Evolutionary conservation across 192 early-diverging fungal genomes (phyloP).

Genomic region (Coemansia sp.): DNA sequence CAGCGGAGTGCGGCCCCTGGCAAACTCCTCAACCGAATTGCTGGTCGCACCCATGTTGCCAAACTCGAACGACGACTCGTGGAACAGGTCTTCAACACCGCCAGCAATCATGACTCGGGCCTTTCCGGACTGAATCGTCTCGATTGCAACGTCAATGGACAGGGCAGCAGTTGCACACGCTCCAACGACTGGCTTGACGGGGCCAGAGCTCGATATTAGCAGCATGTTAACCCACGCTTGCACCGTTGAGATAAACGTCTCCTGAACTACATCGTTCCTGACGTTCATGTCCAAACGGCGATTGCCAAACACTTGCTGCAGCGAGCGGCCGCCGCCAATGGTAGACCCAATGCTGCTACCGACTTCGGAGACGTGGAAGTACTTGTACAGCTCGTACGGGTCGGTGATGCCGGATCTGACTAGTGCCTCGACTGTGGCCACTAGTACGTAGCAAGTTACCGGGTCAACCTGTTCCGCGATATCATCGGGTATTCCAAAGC

Average conservation of each 20-base stretch:
- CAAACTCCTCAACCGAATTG: constrained; percentile 79
- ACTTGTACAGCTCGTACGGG: constrained; percentile 95
- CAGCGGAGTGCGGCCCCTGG: constrained; percentile 75
- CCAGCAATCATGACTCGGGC: constrained; percentile 91
- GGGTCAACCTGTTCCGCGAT: constrained; percentile 87
- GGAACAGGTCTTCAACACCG: constrained; percentile 86
- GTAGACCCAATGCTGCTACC: constrained; percentile 88
- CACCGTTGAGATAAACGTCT: constrained; percentile 94
- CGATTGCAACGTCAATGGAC: constrained; percentile 86
- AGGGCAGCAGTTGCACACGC: constrained; percentile 92
- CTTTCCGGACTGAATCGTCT: constrained; percentile 84
- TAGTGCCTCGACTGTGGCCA: constrained; percentile 90
- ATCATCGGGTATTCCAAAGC: constrained; percentile 90
- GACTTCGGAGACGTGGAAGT: constrained; percentile 92
- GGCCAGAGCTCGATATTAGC: constrained; percentile 86
- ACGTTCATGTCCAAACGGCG: constrained; percentile 74
- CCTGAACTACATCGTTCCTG: constrained; percentile 84
- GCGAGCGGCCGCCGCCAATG: constrained; percentile 77
- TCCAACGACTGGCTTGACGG: constrained; percentile 74
- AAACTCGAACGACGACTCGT: constrained; percentile 87
- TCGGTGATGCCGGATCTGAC: constrained; percentile 89
- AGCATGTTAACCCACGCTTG: constrained; percentile 96
- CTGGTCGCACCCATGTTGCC: constrained; percentile 95
- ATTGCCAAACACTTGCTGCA: constrained; percentile 70
- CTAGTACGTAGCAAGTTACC: constrained; percentile 80